Evolutionary conservation across 164 flowering plant species (phyloP).

Genomic region (Vitis riparia): DNA sequence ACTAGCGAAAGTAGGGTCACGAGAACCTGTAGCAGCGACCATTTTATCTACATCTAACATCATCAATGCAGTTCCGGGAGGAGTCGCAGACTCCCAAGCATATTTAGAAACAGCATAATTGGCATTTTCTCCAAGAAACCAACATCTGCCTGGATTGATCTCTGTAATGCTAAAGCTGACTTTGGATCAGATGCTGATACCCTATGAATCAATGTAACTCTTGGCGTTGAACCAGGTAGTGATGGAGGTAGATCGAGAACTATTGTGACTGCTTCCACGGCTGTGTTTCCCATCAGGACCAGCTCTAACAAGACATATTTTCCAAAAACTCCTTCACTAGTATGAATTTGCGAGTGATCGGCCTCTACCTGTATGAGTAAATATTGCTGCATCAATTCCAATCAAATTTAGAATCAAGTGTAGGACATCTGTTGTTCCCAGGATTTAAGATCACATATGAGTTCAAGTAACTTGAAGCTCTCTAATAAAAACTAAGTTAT

Average conservation of each 20-base stretch:
- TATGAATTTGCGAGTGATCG: too few relatives aligned
- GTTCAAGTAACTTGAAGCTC: too few relatives aligned
- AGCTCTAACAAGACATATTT: constrained; percentile 99
- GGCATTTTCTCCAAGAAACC: constrained; percentile 99
- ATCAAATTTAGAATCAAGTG: too few relatives aligned
- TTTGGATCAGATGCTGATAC: constrained; percentile 98
- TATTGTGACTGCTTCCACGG: constrained; percentile 96
- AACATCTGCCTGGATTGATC: constrained; percentile 98
- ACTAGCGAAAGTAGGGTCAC: constrained; percentile 93
- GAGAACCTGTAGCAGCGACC: constrained; percentile 99
- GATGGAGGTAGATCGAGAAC: constrained; percentile 99
- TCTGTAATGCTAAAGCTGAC: constrained; percentile 93
- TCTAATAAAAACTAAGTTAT: too few relatives aligned
- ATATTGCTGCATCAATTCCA: too few relatives aligned
- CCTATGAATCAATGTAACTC: constrained; percentile 76
- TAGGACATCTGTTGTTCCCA: too few relatives aligned
- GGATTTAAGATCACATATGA: too few relatives aligned
- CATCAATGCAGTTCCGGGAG: constrained; percentile 99
- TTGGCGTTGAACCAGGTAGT: constrained; percentile 84
- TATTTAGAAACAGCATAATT: constrained; percentile 99
- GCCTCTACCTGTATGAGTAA: too few relatives aligned
- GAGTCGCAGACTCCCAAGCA: constrained; percentile 99
- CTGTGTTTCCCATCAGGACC: constrained; percentile 98
- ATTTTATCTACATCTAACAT: constrained; percentile 99
- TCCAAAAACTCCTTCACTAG: too few relatives aligned